A percentile compares a stretch with the other conserved stretches of the same genome.
These are phyloP conservation scores for Clavariopsis aquatica DNA, from an alignment of 495 filamentous ascomycete species.

Conservation along the genomic window DNA sequence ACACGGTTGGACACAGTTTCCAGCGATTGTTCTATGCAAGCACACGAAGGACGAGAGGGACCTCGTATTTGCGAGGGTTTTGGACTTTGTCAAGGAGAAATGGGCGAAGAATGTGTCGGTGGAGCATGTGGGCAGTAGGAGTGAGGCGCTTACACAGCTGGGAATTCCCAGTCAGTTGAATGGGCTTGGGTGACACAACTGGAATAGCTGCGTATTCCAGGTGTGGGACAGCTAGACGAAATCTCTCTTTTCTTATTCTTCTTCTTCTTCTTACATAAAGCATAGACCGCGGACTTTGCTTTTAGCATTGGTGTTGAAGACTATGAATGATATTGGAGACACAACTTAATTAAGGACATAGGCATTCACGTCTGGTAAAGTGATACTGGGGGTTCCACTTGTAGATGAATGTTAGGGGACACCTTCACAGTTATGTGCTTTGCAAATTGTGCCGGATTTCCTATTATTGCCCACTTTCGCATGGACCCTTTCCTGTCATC, in stretches of 20 bases:
- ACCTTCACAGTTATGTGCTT: no score
- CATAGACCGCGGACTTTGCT: background rate
- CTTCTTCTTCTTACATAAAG: background rate
- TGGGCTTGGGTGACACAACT: background rate
- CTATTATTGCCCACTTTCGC: no score
- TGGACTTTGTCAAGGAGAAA: conserved; percentile 33
- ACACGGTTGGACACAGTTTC: conserved; percentile 47
- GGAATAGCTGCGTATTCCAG: background rate
- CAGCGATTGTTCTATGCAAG: conserved; percentile 36
- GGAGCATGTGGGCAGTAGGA: conserved; percentile 8
- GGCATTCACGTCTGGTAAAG: background rate
- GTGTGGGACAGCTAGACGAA: no score
- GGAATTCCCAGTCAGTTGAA: conserved; percentile 11
- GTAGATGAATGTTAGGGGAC: no score
- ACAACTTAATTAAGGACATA: background rate
- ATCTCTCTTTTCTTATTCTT: background rate
- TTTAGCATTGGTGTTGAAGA: background rate
- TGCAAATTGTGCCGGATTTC: no score
- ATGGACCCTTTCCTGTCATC: background rate
- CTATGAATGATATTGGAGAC: background rate
- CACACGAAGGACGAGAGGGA: conserved; percentile 40
- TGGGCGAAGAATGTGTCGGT: conserved; percentile 25
- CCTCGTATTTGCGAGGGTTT: conserved; percentile 32
- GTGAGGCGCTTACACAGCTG: conserved; percentile 14
- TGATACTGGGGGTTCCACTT: background rate